These are phyloP conservation scores for Candida boidinii DNA, from an alignment of 805 yeast genomes.

Conservation along the genomic window DNA sequence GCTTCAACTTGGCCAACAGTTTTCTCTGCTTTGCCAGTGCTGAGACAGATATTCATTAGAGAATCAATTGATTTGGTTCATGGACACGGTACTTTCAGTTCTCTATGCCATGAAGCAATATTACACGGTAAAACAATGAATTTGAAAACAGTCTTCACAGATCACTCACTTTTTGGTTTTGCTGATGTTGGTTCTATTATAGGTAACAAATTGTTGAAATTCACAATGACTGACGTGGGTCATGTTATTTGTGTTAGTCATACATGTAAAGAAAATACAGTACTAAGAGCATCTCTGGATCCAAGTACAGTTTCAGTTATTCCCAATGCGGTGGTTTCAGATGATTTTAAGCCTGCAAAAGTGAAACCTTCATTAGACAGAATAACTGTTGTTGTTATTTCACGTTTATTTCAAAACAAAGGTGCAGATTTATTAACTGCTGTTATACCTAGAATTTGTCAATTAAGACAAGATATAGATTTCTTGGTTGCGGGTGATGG, in stretches of 20 bases:
- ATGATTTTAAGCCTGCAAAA: conserved; percentile 58
- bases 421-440: conserved; percentile 88
- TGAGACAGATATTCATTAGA: conserved; percentile 77
- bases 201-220: conserved; percentile 80
- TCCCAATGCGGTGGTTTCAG: conserved; percentile 89
- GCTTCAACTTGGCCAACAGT: conserved; percentile 86
- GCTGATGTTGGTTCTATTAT: conserved; percentile 75
- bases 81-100: conserved; percentile 88
- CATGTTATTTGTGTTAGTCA: conserved; percentile 95
- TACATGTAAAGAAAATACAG: conserved; percentile 94
- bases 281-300: conserved; percentile 73
- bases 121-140: conserved; percentile 95
- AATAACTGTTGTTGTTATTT: conserved; percentile 83
- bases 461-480: conserved; percentile 49
- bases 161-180: conserved; percentile 93
- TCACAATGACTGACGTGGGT: conserved; percentile 78
- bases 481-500: conserved; percentile 96
- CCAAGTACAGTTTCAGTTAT: conserved; percentile 79
- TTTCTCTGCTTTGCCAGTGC: conserved; percentile 76
- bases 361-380: conserved; percentile 22
- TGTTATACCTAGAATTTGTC: conserved; percentile 77
- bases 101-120: conserved; percentile 82
- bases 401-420: conserved; percentile 89
- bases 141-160: conserved; percentile 83
- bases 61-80: conserved; percentile 86